A percentile compares a stretch with the other conserved stretches of the same genome.
These are phyloP conservation scores for Phaffomyces opuntiae DNA, from an alignment of 805 yeast genomes.

Conservation along the genomic window DNA sequence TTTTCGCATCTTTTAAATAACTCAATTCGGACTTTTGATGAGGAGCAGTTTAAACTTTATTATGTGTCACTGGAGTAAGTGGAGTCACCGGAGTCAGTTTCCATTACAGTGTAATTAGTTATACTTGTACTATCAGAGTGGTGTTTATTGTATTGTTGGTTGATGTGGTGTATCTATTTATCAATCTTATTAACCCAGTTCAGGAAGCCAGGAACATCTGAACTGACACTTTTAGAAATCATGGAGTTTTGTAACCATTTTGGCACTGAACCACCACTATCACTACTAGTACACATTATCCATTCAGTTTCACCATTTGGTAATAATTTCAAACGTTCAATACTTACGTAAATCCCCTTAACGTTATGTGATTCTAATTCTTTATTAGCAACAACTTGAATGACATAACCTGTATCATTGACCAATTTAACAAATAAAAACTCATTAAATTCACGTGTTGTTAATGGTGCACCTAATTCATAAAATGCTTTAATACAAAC, in stretches of 20 bases:
- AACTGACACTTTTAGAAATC: constrained; percentile 31
- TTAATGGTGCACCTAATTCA: constrained; percentile 30
- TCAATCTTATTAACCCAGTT: constrained; percentile 15
- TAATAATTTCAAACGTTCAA: constrained; percentile 25
- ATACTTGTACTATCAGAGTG: neutral
- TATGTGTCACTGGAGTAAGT: no score
- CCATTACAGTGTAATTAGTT: no score
- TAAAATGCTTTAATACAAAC: constrained; percentile 27
- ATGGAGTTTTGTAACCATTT: constrained; percentile 33
- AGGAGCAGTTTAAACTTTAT: neutral
- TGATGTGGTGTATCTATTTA: neutral
- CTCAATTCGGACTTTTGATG: neutral
- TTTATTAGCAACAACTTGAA: constrained; percentile 26
- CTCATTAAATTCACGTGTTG: constrained; percentile 31
- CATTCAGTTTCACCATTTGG: constrained; percentile 21
- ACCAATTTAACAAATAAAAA: constrained; percentile 21
- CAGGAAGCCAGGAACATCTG: constrained; percentile 32
- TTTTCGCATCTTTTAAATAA: neutral
- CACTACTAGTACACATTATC: constrained; percentile 33
- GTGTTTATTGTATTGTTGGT: neutral
- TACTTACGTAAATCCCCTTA: constrained; percentile 29
- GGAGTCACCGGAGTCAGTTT: no score
- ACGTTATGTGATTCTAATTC: constrained; percentile 21
- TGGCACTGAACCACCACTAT: constrained; percentile 36
- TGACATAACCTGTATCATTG: constrained; percentile 24